Conservation (phyloP, 2,329 filamentous ascomycete genomes). For the Fusarium transvaalense region DNA sequence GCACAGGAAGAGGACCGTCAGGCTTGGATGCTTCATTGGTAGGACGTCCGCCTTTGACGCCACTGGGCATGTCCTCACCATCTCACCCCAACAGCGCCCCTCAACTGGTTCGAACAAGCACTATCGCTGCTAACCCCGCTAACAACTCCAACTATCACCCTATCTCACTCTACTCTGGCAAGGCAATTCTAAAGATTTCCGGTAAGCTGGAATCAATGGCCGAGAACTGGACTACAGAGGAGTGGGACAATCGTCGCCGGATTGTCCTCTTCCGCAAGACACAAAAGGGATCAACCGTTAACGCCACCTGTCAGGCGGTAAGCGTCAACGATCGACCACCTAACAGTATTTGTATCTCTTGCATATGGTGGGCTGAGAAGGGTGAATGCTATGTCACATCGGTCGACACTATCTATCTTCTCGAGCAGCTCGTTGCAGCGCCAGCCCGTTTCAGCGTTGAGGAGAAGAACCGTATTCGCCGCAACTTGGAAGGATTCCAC, state of each 20-base stretch:
- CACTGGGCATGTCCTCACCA: constrained; percentile 62
- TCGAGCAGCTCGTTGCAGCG: constrained; percentile 86
- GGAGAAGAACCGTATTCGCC: constrained; percentile 97
- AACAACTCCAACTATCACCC: constrained; percentile 73
- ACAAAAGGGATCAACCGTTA: constrained; percentile 85
- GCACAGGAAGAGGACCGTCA: constrained; percentile 58
- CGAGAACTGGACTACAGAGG: constrained; percentile 83
- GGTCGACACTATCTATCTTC: constrained; percentile 94
- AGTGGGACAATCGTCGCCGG: constrained; percentile 81
- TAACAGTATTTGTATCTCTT: constrained; percentile 94
- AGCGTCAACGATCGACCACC: constrained; percentile 81
- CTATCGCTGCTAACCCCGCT: constrained; percentile 57
- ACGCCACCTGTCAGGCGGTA: constrained; percentile 82
- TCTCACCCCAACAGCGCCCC: constrained; percentile 54
- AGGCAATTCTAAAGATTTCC: constrained; percentile 85
- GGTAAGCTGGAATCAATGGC: constrained; percentile 89
- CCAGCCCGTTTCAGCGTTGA: constrained; percentile 89
- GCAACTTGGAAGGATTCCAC: constrained; percentile 94
- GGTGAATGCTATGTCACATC: constrained; percentile 93
- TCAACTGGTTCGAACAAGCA: constrained; percentile 69
- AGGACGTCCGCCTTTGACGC: constrained; percentile 60
- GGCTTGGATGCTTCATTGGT: constrained; percentile 60
- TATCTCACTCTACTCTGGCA: constrained; percentile 84
- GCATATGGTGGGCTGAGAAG: constrained; percentile 96
- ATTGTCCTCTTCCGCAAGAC: constrained; percentile 90